phyloP scores from a whole-genome alignment of 345 rosid genomes.

The Fremontodendron californicum region DNA sequence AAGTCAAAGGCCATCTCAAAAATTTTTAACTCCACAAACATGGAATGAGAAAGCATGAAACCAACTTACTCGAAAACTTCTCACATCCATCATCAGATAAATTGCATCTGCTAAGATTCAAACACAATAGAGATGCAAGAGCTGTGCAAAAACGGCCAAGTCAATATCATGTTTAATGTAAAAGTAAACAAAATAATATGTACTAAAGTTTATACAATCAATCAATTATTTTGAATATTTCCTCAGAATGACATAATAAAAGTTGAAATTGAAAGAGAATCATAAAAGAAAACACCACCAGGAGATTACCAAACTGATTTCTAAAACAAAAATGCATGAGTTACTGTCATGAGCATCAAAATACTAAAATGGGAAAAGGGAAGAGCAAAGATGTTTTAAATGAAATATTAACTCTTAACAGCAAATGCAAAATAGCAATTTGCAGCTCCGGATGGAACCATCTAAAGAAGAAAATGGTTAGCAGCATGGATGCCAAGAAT shows the following conservation, averaged over 20 bases:
- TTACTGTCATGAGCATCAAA: background rate
- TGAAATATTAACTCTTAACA: background rate
- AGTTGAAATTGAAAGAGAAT: background rate
- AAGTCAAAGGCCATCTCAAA: background rate
- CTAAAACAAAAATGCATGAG: background rate
- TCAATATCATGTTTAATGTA: background rate
- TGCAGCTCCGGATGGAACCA: background rate
- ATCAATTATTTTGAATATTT: background rate
- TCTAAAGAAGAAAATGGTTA: background rate
- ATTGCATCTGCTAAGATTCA: conserved; percentile 77
- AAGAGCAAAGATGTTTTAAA: background rate
- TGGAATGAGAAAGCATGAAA: background rate
- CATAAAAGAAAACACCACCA: background rate
- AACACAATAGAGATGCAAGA: conserved; percentile 48
- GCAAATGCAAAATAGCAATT: background rate
- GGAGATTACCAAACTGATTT: background rate
- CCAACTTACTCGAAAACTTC: conserved; percentile 66
- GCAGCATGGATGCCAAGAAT: background rate
- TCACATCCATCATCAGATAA: conserved; percentile 77
- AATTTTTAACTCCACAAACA: background rate
- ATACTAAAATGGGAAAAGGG: background rate
- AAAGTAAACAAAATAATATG: background rate
- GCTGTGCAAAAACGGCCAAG: conserved; percentile 38
- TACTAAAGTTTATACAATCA: background rate
- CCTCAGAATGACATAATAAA: background rate